Evolutionary conservation across 768 basidiomycete species (phyloP).

Genomic region (Strobilomyces dryophilus): DNA sequence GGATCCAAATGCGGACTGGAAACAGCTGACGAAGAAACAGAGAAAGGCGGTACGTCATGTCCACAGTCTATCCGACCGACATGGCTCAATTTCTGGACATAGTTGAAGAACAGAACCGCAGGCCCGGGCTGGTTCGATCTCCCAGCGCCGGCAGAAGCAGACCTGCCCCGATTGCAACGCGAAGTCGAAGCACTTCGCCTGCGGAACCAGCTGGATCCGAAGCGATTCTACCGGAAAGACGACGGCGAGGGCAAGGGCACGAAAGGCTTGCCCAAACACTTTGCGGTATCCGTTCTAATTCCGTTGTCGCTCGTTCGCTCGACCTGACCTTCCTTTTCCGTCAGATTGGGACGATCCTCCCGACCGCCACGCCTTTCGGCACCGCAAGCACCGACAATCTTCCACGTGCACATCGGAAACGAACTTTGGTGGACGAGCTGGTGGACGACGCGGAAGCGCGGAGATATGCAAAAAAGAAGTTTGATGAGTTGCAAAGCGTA

Average conservation of each 20-base stretch:
- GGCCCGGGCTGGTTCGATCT: slow-evolving; percentile 87
- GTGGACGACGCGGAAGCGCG: slow-evolving; percentile 84
- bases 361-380: slow-evolving; percentile 69
- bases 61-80: neutral
- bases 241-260: slow-evolving; percentile 82
- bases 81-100: neutral
- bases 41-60: slow-evolving; percentile 56
- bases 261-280: slow-evolving; percentile 83
- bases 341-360: slow-evolving; percentile 77
- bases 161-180: slow-evolving; percentile 72
- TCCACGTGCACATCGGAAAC: slow-evolving; percentile 63
- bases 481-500: slow-evolving; percentile 67
- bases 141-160: slow-evolving; percentile 75
- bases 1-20: slow-evolving; percentile 60
- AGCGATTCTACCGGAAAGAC: slow-evolving; percentile 86
- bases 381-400: slow-evolving; percentile 68
- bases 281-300: slow-evolving; percentile 59
- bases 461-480: slow-evolving; percentile 90
- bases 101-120: slow-evolving; percentile 71
- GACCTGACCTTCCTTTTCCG: slow-evolving; percentile 6
- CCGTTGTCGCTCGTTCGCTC: neutral
- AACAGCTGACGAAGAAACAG: slow-evolving; percentile 67
- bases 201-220: slow-evolving; percentile 86
- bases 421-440: slow-evolving; percentile 84
- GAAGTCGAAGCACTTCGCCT: slow-evolving; percentile 87